Evolutionary conservation across 78 protist genomes (phyloP), one percentile per base, ranked within the genome.

Genomic region (Blattamonas nauphoetae): DNA sequence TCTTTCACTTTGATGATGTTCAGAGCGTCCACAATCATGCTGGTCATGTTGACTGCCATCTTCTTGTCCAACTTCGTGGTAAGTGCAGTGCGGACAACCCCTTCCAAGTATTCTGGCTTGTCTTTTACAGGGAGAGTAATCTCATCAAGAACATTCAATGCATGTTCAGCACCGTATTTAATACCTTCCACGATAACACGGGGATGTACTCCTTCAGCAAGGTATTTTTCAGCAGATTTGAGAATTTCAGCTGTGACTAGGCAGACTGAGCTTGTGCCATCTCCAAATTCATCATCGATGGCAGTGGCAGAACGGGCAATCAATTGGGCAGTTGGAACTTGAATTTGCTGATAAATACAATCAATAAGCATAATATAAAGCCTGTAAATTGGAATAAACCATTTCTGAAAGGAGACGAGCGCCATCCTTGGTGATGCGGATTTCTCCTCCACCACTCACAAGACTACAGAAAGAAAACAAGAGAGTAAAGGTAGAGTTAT

Each of bases 221-320:
- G 84, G 88, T 85, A 93, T 5, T 95, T 88, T 45, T 96, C 95
- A 3, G 97, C 93, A 88, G 96, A 97, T 85, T 92, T 88, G 85
- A 97, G 80, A 11, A 97, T 83, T 92, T 97, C 99, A 77, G 98
- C 99, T 86, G 96, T 96, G 46, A 97, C 46, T 33, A 98, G 94
- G 6, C 97, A 98, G 85, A 89, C 92, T 44, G 96, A 85, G 1
- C 99, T 97, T 6, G 99, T 98, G 78, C 99, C 99, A 89, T 98
- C 99, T 46, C 99, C 99, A n/a, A 92, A 84, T 32, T 96, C 92
- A 77, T 97, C 98, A 87, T 98, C 99, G 90, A 96, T 99, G 5
- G 99, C 99, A 0, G 99, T 96, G 32, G 99, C 98, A 11, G 98
- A 93, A 41, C 99, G 93, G 34, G 99, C 99, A 80, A 98, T 97